Percentiles rank a stretch among this genome's conserved stretches.
phyloP scores from a whole-genome alignment of 106 monocot genomes.

The Allium fistulosum region DNA sequence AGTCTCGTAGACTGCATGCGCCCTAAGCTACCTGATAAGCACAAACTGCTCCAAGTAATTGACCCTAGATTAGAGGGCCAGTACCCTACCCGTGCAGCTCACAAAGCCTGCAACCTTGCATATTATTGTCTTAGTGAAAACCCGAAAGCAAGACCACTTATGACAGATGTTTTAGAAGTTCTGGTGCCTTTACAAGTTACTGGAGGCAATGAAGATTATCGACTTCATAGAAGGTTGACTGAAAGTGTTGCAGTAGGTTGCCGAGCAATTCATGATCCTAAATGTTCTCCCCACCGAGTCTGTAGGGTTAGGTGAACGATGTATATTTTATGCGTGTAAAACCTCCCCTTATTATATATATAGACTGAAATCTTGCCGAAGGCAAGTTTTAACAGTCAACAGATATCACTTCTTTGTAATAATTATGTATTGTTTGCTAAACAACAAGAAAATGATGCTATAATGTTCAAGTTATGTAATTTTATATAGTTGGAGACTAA shows the following conservation, averaged over 20 bases:
- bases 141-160: slow-evolving; percentile 88
- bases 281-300: slow-evolving; percentile 9
- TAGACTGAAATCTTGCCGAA: too few species aligned
- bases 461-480: too few species aligned
- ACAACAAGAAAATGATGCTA: too few species aligned
- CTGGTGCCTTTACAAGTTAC: slow-evolving; percentile 64
- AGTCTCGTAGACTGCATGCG: slow-evolving; percentile 70
- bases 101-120: slow-evolving; percentile 66
- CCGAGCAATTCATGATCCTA: slow-evolving; percentile 3
- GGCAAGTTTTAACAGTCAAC: too few species aligned
- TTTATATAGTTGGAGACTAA: too few species aligned
- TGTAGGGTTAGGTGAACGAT: slow-evolving; percentile 12
- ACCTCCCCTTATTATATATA: too few species aligned
- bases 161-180: slow-evolving; percentile 77
- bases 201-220: neutral
- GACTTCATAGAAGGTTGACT: slow-evolving; percentile 10
- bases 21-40: slow-evolving; percentile 56
- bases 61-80: slow-evolving; percentile 60
- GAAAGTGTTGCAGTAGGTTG: slow-evolving; percentile 5
- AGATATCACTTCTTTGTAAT: too few species aligned
- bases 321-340: too few species aligned
- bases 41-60: slow-evolving; percentile 46
- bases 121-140: slow-evolving; percentile 69
- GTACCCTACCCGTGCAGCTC: slow-evolving; percentile 50
- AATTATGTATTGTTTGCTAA: too few species aligned